Evolutionary conservation across 2,329 filamentous ascomycete genomes (phyloP).

Genomic region (Immersiporthe knoxdaviesiana): DNA sequence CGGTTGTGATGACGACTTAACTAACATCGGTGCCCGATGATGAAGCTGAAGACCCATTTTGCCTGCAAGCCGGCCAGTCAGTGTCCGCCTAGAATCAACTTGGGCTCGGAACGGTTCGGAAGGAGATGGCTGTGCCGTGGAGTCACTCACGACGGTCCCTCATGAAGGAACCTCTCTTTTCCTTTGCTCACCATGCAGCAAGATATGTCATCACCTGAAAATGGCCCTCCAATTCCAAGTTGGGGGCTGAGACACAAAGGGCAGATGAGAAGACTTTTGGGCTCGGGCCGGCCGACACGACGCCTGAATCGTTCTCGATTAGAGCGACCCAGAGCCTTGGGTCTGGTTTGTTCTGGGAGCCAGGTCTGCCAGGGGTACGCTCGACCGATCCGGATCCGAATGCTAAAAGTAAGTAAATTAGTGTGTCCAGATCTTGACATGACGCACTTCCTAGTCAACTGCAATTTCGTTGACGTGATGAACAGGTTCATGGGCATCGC

Average conservation of each 20-base stretch:
- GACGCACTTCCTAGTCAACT: neutral
- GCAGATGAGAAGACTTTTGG: neutral
- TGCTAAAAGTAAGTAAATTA: neutral
- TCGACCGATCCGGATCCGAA: neutral
- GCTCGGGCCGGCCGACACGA: neutral
- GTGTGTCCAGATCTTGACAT: neutral
- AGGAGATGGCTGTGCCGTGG: neutral
- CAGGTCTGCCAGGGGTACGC: neutral
- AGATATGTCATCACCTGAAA: neutral
- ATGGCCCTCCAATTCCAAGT: neutral
- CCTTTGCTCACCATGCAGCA: neutral
- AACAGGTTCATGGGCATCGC: neutral
- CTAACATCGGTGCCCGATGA: neutral
- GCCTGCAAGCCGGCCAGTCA: too few species aligned
- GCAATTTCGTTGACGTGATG: constrained; percentile 8
- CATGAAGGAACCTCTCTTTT: too few species aligned
- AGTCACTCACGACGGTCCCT: neutral
- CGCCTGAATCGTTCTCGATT: neutral
- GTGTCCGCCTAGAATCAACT: neutral
- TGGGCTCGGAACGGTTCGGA: neutral
- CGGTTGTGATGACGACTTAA: neutral
- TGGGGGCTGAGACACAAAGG: neutral
- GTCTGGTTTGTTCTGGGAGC: neutral
- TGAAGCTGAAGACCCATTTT: neutral
- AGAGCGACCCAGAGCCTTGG: neutral